A percentile compares a stretch with the other conserved stretches of the same genome.
Evolutionary conservation across 306 rosid species (phyloP).

Genomic region (Vachellia pachyceras): DNA sequence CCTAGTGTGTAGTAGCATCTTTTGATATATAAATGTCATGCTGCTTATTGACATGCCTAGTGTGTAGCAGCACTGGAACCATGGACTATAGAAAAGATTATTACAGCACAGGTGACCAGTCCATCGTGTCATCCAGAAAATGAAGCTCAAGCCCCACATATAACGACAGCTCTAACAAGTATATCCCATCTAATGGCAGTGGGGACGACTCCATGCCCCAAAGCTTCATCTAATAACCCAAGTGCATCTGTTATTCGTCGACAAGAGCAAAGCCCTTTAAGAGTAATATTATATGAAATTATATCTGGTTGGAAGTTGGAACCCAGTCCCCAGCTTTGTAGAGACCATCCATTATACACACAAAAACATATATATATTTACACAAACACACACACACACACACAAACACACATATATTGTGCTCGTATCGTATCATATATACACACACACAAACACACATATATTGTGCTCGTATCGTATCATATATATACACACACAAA

Average conservation of each 20-base stretch:
- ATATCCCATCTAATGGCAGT: slow-evolving; percentile 84
- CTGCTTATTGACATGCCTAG: background rate
- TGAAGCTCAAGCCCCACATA: slow-evolving; percentile 43
- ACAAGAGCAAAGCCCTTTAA: slow-evolving; percentile 85
- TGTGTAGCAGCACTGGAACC: slow-evolving; percentile 9
- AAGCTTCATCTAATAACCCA: slow-evolving; percentile 63
- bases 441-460: too few relatives aligned
- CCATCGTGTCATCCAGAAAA: slow-evolving; percentile 6
- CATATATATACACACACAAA: too few relatives aligned
- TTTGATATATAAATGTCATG: background rate
- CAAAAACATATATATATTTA: too few relatives aligned
- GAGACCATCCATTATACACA: too few relatives aligned
- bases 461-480: too few relatives aligned
- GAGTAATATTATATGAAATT: slow-evolving; percentile 78
- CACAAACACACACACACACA: too few relatives aligned
- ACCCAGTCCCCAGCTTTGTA: too few relatives aligned
- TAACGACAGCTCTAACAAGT: slow-evolving; percentile 79
- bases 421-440: too few relatives aligned
- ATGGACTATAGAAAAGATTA: background rate
- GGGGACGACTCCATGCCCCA: slow-evolving; percentile 70
- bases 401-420: too few relatives aligned
- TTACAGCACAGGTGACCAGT: slow-evolving; percentile 9
- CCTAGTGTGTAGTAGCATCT: background rate
- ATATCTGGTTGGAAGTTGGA: slow-evolving; percentile 84
- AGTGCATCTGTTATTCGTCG: slow-evolving; percentile 75